phyloP scores from a whole-genome alignment of 1,284 basidiomycete species.

The Sanghuangporus baumii region DNA sequence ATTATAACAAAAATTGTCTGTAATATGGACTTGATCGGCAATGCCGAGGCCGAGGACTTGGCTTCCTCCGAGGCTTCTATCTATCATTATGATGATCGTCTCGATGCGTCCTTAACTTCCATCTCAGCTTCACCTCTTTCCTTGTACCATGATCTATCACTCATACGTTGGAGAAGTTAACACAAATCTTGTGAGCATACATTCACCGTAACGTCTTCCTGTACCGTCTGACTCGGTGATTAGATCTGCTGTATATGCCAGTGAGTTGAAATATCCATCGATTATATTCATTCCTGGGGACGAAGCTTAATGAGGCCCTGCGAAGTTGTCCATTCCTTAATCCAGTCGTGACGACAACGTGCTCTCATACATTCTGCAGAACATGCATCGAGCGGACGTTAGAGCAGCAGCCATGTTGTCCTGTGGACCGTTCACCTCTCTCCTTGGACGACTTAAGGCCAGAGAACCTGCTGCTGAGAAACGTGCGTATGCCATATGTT shows the following conservation, averaged over 20 bases:
- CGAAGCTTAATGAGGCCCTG: neutral
- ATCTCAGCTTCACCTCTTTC: no score
- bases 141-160: constrained; percentile 10
- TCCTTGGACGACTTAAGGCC: constrained; percentile 45
- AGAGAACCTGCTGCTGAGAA: constrained; percentile 66
- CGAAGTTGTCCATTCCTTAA: constrained; percentile 66
- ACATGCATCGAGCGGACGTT: constrained; percentile 71
- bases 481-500: constrained; percentile 43
- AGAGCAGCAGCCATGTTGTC: constrained; percentile 60
- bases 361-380: constrained; percentile 79
- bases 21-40: no score
- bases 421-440: constrained; percentile 75
- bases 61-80: no score
- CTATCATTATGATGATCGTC: no score
- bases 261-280: constrained; percentile 33
- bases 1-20: no score
- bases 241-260: constrained; percentile 83
- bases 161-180: constrained; percentile 26
- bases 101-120: no score
- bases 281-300: neutral
- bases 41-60: no score
- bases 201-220: neutral
- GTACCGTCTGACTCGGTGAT: neutral
- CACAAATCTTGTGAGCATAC: constrained; percentile 25
- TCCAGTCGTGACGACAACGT: constrained; percentile 66